phyloP scores from a whole-genome alignment of 768 basidiomycete species.

The Serendipita sp. region DNA sequence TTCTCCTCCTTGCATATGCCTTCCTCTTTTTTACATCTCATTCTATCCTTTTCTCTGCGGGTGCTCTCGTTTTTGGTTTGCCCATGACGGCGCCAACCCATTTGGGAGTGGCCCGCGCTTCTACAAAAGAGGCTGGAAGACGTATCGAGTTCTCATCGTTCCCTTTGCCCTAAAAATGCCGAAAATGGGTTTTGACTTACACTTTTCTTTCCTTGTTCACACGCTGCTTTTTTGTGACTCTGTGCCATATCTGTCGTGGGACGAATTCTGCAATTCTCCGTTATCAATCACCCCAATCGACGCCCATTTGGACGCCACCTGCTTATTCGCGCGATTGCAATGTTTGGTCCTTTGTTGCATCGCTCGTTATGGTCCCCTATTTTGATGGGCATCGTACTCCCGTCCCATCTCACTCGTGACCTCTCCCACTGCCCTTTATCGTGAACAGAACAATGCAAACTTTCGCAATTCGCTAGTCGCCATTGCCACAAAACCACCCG shows the following conservation, averaged over 20 bases:
- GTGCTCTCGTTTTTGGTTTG: no score
- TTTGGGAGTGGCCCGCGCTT: neutral
- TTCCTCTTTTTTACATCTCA: neutral
- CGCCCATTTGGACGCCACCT: neutral
- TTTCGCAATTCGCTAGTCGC: slow-evolving; percentile 1
- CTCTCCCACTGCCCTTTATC: neutral
- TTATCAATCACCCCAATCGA: neutral
- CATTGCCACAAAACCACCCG: neutral
- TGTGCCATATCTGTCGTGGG: no score
- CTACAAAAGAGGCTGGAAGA: neutral
- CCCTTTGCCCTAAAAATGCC: neutral
- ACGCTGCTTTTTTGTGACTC: no score
- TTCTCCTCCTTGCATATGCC: neutral
- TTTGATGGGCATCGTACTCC: neutral
- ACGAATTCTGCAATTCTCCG: no score
- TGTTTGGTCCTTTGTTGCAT: neutral
- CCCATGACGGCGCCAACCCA: no score
- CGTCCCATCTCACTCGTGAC: neutral
- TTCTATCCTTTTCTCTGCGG: no score
- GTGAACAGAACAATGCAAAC: neutral
- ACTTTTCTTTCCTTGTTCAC: no score
- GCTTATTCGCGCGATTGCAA: neutral
- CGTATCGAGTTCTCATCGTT: no score
- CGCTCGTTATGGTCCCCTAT: neutral
- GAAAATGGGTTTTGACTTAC: neutral